Evolutionary conservation across 352 stramenopile species (phyloP).

Genomic region (Pythium chondricola): DNA sequence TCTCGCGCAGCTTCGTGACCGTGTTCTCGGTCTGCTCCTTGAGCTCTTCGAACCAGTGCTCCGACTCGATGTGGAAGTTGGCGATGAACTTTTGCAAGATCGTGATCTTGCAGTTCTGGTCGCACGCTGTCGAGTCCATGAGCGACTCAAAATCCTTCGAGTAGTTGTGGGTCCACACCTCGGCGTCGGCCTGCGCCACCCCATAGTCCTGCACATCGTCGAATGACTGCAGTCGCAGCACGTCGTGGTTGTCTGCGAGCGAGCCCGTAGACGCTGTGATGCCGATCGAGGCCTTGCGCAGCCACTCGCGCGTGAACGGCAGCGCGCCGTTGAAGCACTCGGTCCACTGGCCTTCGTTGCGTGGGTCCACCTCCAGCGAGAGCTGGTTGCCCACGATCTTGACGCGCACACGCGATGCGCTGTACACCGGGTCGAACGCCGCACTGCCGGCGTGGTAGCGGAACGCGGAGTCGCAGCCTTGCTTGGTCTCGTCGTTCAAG

Average conservation of each 20-base stretch:
- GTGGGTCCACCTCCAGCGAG: slow-evolving; percentile 58
- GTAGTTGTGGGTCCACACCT: slow-evolving; percentile 80
- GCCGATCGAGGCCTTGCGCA: slow-evolving; percentile 52
- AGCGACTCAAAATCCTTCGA: slow-evolving; percentile 75
- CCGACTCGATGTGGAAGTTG: slow-evolving; percentile 78
- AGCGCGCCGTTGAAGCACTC: slow-evolving; percentile 62
- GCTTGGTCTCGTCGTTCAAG: slow-evolving; percentile 64
- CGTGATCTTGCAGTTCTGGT: slow-evolving; percentile 76
- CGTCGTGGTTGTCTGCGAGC: slow-evolving; percentile 80
- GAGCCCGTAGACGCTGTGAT: slow-evolving; percentile 72
- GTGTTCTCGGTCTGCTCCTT: slow-evolving; percentile 74
- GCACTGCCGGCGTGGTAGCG: slow-evolving; percentile 69
- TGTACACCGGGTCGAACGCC: slow-evolving; percentile 67
- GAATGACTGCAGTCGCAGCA: slow-evolving; percentile 60
- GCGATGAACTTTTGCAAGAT: slow-evolving; percentile 76
- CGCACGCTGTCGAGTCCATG: slow-evolving; percentile 48
- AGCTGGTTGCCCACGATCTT: slow-evolving; percentile 49
- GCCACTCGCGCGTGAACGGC: slow-evolving; percentile 62
- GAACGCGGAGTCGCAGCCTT: slow-evolving; percentile 71
- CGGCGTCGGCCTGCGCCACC: slow-evolving; percentile 47
- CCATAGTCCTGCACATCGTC: slow-evolving; percentile 51
- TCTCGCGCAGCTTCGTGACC: slow-evolving; percentile 62
- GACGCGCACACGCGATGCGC: slow-evolving; percentile 55
- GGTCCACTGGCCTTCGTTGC: slow-evolving; percentile 44
- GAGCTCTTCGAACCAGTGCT: slow-evolving; percentile 82